These are phyloP conservation scores for Moesziomyces globuligerus DNA, from an alignment of 1,284 basidiomycete species.

Conservation along the genomic window DNA sequence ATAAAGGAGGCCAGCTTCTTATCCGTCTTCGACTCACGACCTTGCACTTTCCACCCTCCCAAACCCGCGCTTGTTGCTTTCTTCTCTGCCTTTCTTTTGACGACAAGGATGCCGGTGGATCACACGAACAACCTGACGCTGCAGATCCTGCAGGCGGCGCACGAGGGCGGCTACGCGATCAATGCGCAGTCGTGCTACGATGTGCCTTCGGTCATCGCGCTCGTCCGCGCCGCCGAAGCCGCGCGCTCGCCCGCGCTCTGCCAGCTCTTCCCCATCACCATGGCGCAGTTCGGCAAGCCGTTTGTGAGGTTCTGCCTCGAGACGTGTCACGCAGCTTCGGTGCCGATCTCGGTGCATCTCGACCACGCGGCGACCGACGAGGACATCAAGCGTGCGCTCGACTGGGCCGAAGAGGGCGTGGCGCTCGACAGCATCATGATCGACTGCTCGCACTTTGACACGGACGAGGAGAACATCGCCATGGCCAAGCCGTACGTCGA, in stretches of 20 bases:
- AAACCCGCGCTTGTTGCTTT: too few relatives aligned
- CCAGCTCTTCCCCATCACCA: constrained; percentile 48
- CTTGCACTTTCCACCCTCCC: not conserved
- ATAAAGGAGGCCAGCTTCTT: too few relatives aligned
- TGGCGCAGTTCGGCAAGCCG: constrained; percentile 47
- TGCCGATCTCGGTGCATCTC: constrained; percentile 48
- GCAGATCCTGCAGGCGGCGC: constrained; percentile 27
- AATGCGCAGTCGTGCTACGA: constrained; percentile 47
- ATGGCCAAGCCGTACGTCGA: constrained; percentile 48
- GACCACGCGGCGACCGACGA: constrained; percentile 45
- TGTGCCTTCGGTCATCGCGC: constrained; percentile 38
- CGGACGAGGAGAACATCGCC: constrained; percentile 47
- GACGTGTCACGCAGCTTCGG: constrained; percentile 29
- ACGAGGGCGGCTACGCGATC: constrained; percentile 37
- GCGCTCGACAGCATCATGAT: constrained; percentile 50
- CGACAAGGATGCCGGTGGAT: constrained; percentile 7
- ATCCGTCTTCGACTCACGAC: too few relatives aligned
- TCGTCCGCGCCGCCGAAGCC: constrained; percentile 34
- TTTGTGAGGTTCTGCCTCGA: constrained; percentile 35
- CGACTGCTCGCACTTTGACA: constrained; percentile 43
- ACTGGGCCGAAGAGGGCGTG: constrained; percentile 36
- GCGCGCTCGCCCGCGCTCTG: constrained; percentile 33
- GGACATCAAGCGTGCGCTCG: constrained; percentile 36
- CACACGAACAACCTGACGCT: constrained; percentile 41
- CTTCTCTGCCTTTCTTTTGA: not conserved